Conservation (phyloP, 2,329 filamentous ascomycete species). For the Zopfia rhizophila region DNA sequence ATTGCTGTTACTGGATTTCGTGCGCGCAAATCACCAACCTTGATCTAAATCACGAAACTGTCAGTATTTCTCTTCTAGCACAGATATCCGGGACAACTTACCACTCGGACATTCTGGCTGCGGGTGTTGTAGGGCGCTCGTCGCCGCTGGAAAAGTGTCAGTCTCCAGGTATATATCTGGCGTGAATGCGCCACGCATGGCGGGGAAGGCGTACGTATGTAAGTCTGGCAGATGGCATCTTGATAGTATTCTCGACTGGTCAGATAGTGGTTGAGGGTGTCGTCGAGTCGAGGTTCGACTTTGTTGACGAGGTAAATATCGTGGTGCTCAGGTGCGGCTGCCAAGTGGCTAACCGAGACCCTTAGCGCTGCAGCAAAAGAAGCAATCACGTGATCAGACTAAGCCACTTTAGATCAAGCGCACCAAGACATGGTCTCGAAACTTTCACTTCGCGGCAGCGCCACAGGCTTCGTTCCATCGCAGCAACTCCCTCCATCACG, state of each 20-base stretch:
- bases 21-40: slow-evolving; percentile 23
- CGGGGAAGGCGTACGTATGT: slow-evolving; percentile 61
- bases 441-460: no score
- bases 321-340: no score
- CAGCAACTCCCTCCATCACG: slow-evolving; percentile 21
- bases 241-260: slow-evolving; percentile 53
- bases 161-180: slow-evolving; percentile 28
- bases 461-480: no score
- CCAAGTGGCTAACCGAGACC: no score
- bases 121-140: slow-evolving; percentile 88
- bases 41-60: slow-evolving; percentile 29
- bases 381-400: no score
- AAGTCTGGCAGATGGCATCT: slow-evolving; percentile 65
- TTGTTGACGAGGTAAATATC: no score
- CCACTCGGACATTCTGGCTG: slow-evolving; percentile 89
- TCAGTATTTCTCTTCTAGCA: slow-evolving; percentile 13
- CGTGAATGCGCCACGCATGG: neutral
- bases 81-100: slow-evolving; percentile 16
- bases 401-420: no score
- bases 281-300: slow-evolving; percentile 39
- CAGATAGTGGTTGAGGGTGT: slow-evolving; percentile 36
- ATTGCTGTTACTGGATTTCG: neutral
- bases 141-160: slow-evolving; percentile 60
- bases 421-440: no score
- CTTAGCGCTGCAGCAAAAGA: no score